A percentile compares a stretch with the other conserved stretches of the same genome.
These are phyloP conservation scores for Yarrowia sp. DNA, from an alignment of 805 yeast genomes.

Conservation along the genomic window DNA sequence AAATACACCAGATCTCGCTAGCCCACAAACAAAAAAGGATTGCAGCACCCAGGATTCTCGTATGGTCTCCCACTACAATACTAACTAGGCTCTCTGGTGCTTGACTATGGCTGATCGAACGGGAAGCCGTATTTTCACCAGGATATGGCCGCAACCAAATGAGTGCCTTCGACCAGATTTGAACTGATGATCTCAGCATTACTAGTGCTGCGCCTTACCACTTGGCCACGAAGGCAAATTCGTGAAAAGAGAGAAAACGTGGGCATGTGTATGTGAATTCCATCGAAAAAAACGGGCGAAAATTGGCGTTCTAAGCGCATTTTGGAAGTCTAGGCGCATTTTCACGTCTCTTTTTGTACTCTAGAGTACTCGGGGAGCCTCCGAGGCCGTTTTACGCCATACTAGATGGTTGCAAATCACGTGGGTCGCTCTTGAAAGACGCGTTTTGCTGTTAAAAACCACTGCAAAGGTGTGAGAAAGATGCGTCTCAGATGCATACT, in stretches of 20 bases:
- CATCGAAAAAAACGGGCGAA: background rate
- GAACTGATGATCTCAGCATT: conserved; percentile 25
- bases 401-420: background rate
- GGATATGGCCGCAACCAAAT: conserved; percentile 12
- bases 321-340: background rate
- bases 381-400: too few species aligned
- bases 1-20: background rate
- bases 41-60: conserved; percentile 24
- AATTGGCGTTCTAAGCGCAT: too few species aligned
- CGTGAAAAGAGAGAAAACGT: background rate
- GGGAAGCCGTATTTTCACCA: conserved; percentile 22
- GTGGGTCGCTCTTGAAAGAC: background rate
- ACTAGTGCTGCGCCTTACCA: conserved; percentile 26
- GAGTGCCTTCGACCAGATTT: conserved; percentile 25
- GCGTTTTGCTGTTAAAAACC: background rate
- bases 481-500: background rate
- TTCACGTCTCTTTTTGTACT: too few species aligned
- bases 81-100: conserved; percentile 16
- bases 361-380: too few species aligned
- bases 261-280: background rate
- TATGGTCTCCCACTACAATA: conserved; percentile 20
- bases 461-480: conserved; percentile 10
- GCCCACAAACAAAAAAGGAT: background rate
- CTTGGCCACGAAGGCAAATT: conserved; percentile 25
- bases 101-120: conserved; percentile 8